phyloP scores from a whole-genome alignment of 1,139 yeast species.

The Suhomyces coccinellae region DNA sequence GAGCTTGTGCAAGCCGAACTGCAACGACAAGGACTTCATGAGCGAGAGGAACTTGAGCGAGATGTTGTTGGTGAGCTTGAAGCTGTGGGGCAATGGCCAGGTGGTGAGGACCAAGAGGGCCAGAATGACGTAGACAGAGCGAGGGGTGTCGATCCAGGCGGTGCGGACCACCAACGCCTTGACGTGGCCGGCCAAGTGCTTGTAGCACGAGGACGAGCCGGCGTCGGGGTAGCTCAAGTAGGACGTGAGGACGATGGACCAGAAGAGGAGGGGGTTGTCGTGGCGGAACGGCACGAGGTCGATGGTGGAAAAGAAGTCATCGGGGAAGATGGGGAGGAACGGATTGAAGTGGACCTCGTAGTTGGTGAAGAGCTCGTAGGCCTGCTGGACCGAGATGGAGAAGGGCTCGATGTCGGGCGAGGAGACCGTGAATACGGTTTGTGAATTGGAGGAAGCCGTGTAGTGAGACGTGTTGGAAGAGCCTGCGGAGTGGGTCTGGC shows the following conservation, averaged over 20 bases:
- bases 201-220: slow-evolving; percentile 22
- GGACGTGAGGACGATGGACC: slow-evolving; percentile 44
- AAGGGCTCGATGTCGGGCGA: slow-evolving; percentile 23
- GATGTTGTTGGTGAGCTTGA: slow-evolving; percentile 36
- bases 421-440: slow-evolving; percentile 18
- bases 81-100: slow-evolving; percentile 46
- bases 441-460: background rate
- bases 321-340: slow-evolving; percentile 45
- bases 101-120: slow-evolving; percentile 46
- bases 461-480: too few relatives aligned
- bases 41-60: slow-evolving; percentile 42
- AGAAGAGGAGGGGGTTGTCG: slow-evolving; percentile 42
- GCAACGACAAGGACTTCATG: slow-evolving; percentile 43
- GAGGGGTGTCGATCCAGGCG: slow-evolving; percentile 49
- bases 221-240: slow-evolving; percentile 25
- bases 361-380: slow-evolving; percentile 29
- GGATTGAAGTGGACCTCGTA: slow-evolving; percentile 36
- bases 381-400: slow-evolving; percentile 30
- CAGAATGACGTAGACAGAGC: slow-evolving; percentile 43
- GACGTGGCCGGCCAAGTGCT: slow-evolving; percentile 33
- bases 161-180: slow-evolving; percentile 42
- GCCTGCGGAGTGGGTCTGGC: too few relatives aligned
- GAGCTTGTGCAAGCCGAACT: slow-evolving; percentile 46
- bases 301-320: slow-evolving; percentile 32
- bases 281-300: slow-evolving; percentile 24